Conservation (phyloP, 2,329 filamentous ascomycete genomes). For the Chaetomium olivaceum region DNA sequence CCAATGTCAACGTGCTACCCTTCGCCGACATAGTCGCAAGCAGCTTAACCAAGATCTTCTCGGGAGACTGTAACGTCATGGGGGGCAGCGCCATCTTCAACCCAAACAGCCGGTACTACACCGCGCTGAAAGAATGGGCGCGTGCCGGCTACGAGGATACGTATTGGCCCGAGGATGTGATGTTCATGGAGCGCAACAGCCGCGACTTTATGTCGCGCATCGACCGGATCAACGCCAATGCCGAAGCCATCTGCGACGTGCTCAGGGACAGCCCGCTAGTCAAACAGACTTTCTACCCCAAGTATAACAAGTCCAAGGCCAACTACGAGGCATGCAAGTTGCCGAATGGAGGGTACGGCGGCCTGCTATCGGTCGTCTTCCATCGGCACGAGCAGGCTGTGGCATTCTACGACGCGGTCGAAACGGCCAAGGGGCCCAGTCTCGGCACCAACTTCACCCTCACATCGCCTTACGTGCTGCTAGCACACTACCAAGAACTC, state of each 20-base stretch:
- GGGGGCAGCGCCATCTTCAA: conserved; percentile 73
- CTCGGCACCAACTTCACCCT: conserved; percentile 96
- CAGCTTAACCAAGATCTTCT: conserved; percentile 95
- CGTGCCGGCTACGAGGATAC: conserved; percentile 75
- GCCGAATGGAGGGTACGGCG: conserved; percentile 80
- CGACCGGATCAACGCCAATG: conserved; percentile 79
- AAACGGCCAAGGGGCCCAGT: conserved; percentile 91
- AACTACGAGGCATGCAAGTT: conserved; percentile 80
- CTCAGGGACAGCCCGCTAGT: conserved; percentile 63
- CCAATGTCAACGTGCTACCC: conserved; percentile 90
- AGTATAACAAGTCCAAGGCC: conserved; percentile 65
- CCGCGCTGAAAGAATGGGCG: conserved; percentile 65
- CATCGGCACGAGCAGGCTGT: conserved; percentile 68
- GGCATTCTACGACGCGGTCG: conserved; percentile 80
- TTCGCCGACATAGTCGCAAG: conserved; percentile 90
- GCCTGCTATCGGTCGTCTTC: conserved; percentile 83
- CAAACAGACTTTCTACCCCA: conserved; percentile 84
- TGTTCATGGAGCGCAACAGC: conserved; percentile 96
- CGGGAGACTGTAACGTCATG: conserved; percentile 98
- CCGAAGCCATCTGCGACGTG: conserved; percentile 77
- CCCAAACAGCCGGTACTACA: conserved; percentile 69
- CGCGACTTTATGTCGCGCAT: conserved; percentile 85
- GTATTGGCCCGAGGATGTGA: conserved; percentile 89
- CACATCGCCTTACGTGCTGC: conserved; percentile 82
- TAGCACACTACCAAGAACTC: conserved; percentile 89